phyloP scores from a whole-genome alignment of 2,329 filamentous ascomycete species.

The Capronia americana region DNA sequence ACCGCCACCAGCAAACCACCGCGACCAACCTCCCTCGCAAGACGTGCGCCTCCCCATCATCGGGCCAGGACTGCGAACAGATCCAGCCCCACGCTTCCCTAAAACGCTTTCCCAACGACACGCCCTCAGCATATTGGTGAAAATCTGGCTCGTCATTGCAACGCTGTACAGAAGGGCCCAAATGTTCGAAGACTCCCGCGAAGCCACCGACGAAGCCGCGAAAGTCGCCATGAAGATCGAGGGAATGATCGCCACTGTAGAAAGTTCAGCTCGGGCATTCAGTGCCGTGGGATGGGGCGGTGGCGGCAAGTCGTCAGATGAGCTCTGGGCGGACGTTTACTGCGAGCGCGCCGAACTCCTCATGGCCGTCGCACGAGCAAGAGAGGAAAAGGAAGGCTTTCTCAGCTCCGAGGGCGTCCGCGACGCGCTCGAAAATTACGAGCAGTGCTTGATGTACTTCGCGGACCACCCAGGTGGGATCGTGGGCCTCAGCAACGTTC shows the following conservation, averaged over 20 bases:
- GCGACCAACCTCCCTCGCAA: conserved; percentile 52
- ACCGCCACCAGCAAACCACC: conserved; percentile 47
- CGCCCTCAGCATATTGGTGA: conserved; percentile 67
- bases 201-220: conserved; percentile 79
- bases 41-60: conserved; percentile 49
- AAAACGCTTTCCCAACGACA: conserved; percentile 60
- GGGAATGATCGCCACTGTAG: conserved; percentile 66
- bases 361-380: conserved; percentile 60
- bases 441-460: conserved; percentile 78
- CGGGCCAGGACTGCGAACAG: conserved; percentile 33
- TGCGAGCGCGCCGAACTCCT: conserved; percentile 76
- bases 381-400: conserved; percentile 34
- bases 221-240: conserved; percentile 77
- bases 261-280: conserved; percentile 67
- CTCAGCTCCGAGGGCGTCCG: conserved; percentile 55
- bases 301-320: conserved; percentile 78
- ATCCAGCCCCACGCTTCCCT: conserved; percentile 57
- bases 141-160: conserved; percentile 89
- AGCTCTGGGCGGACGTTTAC: conserved; percentile 82
- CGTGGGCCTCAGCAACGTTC: conserved; percentile 80
- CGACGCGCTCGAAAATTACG: conserved; percentile 76
- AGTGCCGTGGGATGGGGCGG: conserved; percentile 73
- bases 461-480: conserved; percentile 81
- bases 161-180: conserved; percentile 84
- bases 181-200: conserved; percentile 78